Evolutionary conservation across 2,329 filamentous ascomycete species (phyloP).

Genomic region (Aureobasidium lini): DNA sequence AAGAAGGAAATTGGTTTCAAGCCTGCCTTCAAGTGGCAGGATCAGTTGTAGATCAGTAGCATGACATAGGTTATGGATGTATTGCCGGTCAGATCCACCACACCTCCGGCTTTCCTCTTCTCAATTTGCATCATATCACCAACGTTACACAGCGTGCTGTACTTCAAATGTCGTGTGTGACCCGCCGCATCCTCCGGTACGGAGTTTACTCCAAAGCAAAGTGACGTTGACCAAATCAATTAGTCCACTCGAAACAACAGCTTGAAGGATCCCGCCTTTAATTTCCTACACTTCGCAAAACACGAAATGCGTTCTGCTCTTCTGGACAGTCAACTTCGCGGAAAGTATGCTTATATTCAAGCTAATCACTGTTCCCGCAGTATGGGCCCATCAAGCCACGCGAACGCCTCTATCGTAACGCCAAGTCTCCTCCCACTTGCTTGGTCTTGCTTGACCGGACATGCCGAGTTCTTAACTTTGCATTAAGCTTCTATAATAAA

Average conservation of each 20-base stretch:
- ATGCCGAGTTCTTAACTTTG: not conserved
- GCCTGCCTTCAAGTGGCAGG: slow-evolving; percentile 21
- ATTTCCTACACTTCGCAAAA: too few species aligned
- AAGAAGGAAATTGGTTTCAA: slow-evolving; percentile 21
- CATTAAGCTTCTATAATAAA: not conserved
- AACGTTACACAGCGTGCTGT: too few species aligned
- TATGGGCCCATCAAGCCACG: not conserved
- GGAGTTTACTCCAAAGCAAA: too few species aligned
- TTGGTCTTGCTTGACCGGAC: not conserved
- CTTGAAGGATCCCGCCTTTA: too few species aligned
- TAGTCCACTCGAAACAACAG: too few species aligned
- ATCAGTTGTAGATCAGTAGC: slow-evolving; percentile 14
- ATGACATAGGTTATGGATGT: not conserved
- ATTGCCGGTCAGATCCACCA: not conserved
- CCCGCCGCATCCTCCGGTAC: too few species aligned
- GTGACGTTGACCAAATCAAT: too few species aligned
- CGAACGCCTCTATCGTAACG: not conserved
- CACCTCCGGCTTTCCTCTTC: too few species aligned
- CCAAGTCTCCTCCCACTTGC: not conserved
- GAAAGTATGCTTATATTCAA: not conserved
- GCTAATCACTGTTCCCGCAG: not conserved
- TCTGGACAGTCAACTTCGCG: too few species aligned
- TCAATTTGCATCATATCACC: too few species aligned
- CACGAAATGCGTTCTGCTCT: too few species aligned
- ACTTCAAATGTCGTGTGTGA: too few species aligned